These are phyloP conservation scores for Ecytonucleospora hepatopenaei DNA, from an alignment of 371 early-diverging fungal genomes.

Conservation along the genomic window DNA sequence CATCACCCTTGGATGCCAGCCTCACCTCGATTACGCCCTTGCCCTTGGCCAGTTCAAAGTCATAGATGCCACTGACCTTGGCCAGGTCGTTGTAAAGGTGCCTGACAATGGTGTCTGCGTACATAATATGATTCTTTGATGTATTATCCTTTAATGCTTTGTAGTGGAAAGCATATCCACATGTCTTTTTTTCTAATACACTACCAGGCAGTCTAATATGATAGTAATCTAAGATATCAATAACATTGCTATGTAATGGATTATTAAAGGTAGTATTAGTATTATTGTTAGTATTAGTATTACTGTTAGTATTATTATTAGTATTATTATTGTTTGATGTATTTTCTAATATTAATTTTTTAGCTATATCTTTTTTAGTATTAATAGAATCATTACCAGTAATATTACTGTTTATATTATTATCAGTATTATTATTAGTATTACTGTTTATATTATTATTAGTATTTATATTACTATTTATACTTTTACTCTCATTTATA, in stretches of 20 bases:
- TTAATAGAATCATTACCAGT: neutral
- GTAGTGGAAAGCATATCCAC: constrained; percentile 55
- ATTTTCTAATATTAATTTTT: too few species aligned
- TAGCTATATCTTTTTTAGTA: too few species aligned
- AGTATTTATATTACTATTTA: too few species aligned
- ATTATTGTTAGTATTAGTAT: too few species aligned
- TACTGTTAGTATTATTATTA: neutral
- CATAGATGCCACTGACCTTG: neutral
- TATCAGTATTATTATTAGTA: neutral
- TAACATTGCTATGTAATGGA: constrained; percentile 1
- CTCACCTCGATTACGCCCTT: constrained; percentile 50
- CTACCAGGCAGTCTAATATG: constrained; percentile 50
- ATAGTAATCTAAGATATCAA: constrained; percentile 37
- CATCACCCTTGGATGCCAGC: constrained; percentile 38
- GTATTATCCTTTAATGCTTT: constrained; percentile 9
- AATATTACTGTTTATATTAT: constrained; percentile 3
- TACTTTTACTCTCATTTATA: too few species aligned
- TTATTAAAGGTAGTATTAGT: too few species aligned
- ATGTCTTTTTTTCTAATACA: constrained; percentile 49
- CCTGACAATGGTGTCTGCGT: constrained; percentile 22
- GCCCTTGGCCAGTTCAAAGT: constrained; percentile 40
- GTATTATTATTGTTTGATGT: constrained; percentile 31
- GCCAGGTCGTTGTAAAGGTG: constrained; percentile 26
- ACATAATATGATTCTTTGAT: neutral
- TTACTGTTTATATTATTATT: constrained; percentile 15